Base-by-base conservation (phyloP, 2,329 filamentous ascomycete species). In the Achaetomium macrosporum region DNA sequence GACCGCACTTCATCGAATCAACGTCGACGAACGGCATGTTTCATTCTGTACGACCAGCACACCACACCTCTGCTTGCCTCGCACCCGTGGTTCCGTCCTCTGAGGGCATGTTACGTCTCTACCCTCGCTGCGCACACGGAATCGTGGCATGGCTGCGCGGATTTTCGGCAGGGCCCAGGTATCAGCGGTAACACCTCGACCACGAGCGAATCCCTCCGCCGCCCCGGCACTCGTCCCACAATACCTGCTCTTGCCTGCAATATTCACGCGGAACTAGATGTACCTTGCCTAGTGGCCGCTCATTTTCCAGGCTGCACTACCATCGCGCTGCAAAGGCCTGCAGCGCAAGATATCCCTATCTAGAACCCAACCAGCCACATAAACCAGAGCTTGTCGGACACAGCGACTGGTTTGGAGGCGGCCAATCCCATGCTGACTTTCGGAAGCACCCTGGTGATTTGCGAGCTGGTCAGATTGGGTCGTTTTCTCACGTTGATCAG, bases 1-100 rank as follows among this genome's bases (percentile, higher is more conserved):
- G 56, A 61, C 59, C 57, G 29, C 40, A 40, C 30, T 51, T 45
- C 16, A 57, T 61, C 73, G 66, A 75, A 75, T 66, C 61, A 66
- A 54, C 50, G 54, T 45, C 49, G 35, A 17, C n/a, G 57, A 53
- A 47, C 56, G 51, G 42, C 9, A 37, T 61, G 57, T 57, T 57
- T 46, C 51, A 50, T 48, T 33, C 30, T 30, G 48, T 57, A 40
- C 50, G 50, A 55, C 48, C 41, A 45, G 53, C 45, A 17, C 36
- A 42, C 47, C 40, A 29, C 19, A 15, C 40, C 40, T 20, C 5
- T 42, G 44, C 45, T 46, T 35, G 42, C 48, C 42, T 51, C 43
- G 20, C 42, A 47, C 35, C 50, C 54, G 51, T 47, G 20, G 57
- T 59, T 44, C 53, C 53, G 19, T 46, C 19, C 17, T 40, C 42